phyloP scores from a whole-genome alignment of 768 basidiomycete genomes.

The Strobilomyces confusus region DNA sequence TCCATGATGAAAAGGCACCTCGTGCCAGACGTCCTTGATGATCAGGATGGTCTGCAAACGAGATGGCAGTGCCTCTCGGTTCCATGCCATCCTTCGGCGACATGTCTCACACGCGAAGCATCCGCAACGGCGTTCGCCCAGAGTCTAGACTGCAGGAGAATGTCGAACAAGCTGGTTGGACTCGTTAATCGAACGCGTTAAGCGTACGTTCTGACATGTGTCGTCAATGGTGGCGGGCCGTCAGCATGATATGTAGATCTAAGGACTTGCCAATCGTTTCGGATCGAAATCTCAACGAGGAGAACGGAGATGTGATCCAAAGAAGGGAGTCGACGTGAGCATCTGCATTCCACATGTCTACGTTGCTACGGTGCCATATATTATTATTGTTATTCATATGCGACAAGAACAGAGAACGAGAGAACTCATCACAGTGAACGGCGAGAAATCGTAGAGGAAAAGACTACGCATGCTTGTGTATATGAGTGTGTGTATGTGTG shows the following conservation, averaged over 20 bases:
- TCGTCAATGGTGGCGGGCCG: neutral
- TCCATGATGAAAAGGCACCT: neutral
- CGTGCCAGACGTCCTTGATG: neutral
- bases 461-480: constrained; percentile 16
- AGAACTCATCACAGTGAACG: neutral
- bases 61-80: neutral
- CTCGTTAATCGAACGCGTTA: neutral
- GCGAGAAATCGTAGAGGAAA: neutral
- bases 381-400: constrained; percentile 6
- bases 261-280: neutral
- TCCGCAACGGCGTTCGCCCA: neutral
- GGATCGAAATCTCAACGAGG: neutral
- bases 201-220: neutral
- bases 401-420: neutral
- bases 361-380: neutral
- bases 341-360: neutral
- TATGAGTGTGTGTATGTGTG: neutral
- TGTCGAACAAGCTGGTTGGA: neutral
- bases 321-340: neutral
- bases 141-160: neutral
- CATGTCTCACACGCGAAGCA: neutral
- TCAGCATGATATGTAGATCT: neutral
- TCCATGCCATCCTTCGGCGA: neutral
- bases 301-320: neutral
- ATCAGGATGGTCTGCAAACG: neutral